Evolutionary conservation across 805 yeast species (phyloP), one percentile per base, ranked within the genome.

Genomic region (Candida sphagnicola): DNA sequence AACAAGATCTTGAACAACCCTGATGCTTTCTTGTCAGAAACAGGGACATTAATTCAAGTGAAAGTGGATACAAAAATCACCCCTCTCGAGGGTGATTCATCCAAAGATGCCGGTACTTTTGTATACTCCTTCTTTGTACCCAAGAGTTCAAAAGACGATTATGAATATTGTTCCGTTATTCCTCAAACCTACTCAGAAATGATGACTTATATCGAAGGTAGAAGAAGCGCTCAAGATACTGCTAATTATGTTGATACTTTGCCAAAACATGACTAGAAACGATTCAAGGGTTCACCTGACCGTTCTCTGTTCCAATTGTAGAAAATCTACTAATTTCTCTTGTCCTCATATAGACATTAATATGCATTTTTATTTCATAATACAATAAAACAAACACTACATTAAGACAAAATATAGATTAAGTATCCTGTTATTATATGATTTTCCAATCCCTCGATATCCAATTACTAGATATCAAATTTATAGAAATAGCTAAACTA

Each of bases 11-110:
- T 75, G 17, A 45, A 66, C 3, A 70, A 73, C 40, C 71, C 74
- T 23, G 74, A 72, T 34, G 85, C 82, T 28, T 79, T 82, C 59
- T 63, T 83, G 46, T 74, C 79, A 19, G 77, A 74, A 42, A 84
- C 89, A n/a, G 96, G 97, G 40, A 85, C 95, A 4, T 70, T 90
- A 49, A 75, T 90, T 40, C 97, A 90, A 65, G 93, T 90, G 18
- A 82, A 86, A 54, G 97, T 90, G 12, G 89, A 85, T 57, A 85
- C 95, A 3, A 70, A 73, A 21, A 93, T 89, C 38, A 77, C 85
- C 49, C 76, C 76, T 36, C 65, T 90, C 49, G 83, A 80, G 38
- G 74, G 77, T 18, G 76, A 74, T 30, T 70, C 72, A 37, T 67
- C 75, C 30, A 81, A 77, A 34, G 83, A 85, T 51, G 81, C 95